A percentile compares a stretch with the other conserved stretches of the same genome.
These are phyloP conservation scores for Saturnispora sekii DNA, from an alignment of 805 yeast species.

Conservation along the genomic window DNA sequence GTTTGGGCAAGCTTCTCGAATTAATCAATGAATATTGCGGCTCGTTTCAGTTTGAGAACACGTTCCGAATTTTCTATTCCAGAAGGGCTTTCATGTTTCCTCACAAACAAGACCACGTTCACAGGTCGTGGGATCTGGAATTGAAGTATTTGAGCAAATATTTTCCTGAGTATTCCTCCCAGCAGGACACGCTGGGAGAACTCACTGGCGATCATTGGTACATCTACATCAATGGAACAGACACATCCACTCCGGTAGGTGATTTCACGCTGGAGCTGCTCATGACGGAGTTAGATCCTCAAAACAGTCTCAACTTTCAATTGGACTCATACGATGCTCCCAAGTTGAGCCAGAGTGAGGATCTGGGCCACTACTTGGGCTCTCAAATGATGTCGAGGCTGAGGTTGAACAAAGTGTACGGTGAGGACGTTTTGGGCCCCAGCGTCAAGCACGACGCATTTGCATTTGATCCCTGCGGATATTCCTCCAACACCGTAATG, in stretches of 20 bases:
- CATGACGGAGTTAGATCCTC: constrained; percentile 74
- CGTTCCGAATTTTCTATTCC: constrained; percentile 75
- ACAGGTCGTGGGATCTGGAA: constrained; percentile 78
- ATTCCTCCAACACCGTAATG: constrained; percentile 75
- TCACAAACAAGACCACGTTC: constrained; percentile 68
- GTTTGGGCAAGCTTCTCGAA: constrained; percentile 57
- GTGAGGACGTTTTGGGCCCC: too few relatives aligned
- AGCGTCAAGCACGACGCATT: constrained; percentile 63
- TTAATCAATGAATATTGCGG: constrained; percentile 33
- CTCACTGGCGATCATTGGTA: constrained; percentile 85
- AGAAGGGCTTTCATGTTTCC: constrained; percentile 93
- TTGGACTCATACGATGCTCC: constrained; percentile 17
- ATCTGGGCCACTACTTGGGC: constrained; percentile 76
- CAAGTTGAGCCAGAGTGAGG: constrained; percentile 44
- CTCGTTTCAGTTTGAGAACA: constrained; percentile 28
- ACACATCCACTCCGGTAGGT: constrained; percentile 3
- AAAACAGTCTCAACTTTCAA: constrained; percentile 46
- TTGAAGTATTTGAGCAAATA: constrained; percentile 55
- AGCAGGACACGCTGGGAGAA: constrained; percentile 70
- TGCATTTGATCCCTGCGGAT: constrained; percentile 91
- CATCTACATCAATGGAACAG: constrained; percentile 54
- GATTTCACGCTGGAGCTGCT: constrained; percentile 76
- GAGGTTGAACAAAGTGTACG: constrained; percentile 47
- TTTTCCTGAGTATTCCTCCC: constrained; percentile 52
- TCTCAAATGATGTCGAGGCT: constrained; percentile 52